These are phyloP conservation scores for Clitocybe nebularis DNA, from an alignment of 1,284 basidiomycete species.

Conservation along the genomic window DNA sequence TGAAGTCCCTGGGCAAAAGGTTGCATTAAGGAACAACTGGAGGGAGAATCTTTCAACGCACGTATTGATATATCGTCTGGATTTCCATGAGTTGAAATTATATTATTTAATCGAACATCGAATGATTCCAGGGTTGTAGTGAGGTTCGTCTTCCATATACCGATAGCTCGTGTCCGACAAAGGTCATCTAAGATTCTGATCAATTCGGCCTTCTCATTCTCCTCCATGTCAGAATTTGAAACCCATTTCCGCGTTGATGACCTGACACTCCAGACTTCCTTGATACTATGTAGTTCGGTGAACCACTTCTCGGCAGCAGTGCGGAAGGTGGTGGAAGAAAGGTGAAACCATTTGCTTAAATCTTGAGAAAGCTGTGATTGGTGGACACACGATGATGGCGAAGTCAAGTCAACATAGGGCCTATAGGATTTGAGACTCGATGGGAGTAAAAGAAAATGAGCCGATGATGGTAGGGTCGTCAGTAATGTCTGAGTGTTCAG, in stretches of 20 bases:
- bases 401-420: constrained; percentile 67
- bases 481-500: constrained; percentile 63
- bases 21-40: constrained; percentile 2
- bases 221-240: constrained; percentile 35
- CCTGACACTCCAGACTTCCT: constrained; percentile 66
- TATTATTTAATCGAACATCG: constrained; percentile 32
- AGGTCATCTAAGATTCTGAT: constrained; percentile 44
- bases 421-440: constrained; percentile 60
- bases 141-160: constrained; percentile 54
- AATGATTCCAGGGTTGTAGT: constrained; percentile 42
- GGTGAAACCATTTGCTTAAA: constrained; percentile 57
- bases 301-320: constrained; percentile 54
- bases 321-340: constrained; percentile 43
- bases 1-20: constrained; percentile 37
- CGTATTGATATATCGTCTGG: constrained; percentile 25
- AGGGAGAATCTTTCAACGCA: constrained; percentile 16
- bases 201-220: constrained; percentile 39
- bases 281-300: constrained; percentile 46
- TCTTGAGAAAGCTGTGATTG: constrained; percentile 40
- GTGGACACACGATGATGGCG: constrained; percentile 48
- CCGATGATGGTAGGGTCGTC: constrained; percentile 63
- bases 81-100: constrained; percentile 24
- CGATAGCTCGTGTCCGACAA: constrained; percentile 45
- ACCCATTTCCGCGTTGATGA: constrained; percentile 47
- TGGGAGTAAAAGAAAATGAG: constrained; percentile 66